Evolutionary conservation across 148 eudicot genomes (phyloP).

Genomic region (Mesembryanthemum crystallinum): DNA sequence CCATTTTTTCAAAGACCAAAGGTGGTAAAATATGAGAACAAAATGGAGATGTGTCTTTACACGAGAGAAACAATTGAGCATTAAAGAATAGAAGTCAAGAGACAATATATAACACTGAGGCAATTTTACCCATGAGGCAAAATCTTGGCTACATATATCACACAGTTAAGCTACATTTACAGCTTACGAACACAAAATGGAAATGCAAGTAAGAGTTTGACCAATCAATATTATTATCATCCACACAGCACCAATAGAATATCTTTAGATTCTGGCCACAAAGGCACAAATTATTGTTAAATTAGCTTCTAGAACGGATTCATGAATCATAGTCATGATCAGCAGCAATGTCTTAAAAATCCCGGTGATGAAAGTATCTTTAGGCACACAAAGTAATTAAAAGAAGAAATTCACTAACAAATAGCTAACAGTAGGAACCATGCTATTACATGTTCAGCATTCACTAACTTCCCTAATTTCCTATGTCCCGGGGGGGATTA

Average conservation of each 20-base stretch:
- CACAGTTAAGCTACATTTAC: neutral
- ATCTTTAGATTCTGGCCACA: neutral
- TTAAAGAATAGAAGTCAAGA: neutral
- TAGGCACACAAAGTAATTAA: neutral
- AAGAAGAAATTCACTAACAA: neutral
- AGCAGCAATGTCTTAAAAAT: too few species aligned
- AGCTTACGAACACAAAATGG: neutral
- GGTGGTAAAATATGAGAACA: neutral
- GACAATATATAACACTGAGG: too few species aligned
- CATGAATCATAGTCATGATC: neutral
- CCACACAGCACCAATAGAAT: neutral
- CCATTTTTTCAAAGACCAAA: neutral
- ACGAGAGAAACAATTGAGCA: neutral
- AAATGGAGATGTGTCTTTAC: neutral
- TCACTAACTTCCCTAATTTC: neutral
- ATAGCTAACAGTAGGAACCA: neutral
- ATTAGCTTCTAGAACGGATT: neutral
- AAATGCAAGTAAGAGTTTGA: neutral
- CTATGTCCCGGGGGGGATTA: too few species aligned
- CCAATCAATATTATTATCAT: neutral
- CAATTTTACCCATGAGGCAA: neutral
- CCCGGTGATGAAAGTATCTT: neutral
- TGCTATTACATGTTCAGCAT: neutral
- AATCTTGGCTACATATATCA: neutral
- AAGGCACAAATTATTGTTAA: neutral